Evolutionary conservation across 2,329 filamentous ascomycete genomes (phyloP), one percentile per base, ranked within the genome.

Genomic region (Alternaria brassicae): DNA sequence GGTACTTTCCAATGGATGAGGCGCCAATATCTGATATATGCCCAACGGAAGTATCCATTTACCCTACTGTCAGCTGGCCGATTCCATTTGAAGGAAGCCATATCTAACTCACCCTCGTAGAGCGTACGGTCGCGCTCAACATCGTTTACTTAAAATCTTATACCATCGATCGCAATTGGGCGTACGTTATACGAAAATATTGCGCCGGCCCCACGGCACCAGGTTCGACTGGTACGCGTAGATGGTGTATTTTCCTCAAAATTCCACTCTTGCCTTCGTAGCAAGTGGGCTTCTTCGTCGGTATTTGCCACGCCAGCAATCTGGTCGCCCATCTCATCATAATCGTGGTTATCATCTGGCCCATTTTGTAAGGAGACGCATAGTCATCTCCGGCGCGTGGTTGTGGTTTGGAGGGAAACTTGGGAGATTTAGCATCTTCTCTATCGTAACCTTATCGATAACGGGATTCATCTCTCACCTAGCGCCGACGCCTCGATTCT

Each of bases 81-180:
- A 3, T n/a, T 48, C 73, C 72, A 75, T 42, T 65, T 48, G 40
- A 73, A 76, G 6, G 34, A 44, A 25, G 48, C 23, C 6, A 53
- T 61, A 39, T 62, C 44, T 17, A 54, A 27, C 17, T 50, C 63
- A 19, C 69, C 64, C n/a, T 70, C 67, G 21, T 62, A 66, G 58
- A 75, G 76, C 10, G 55, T 53, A n/a, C 73, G 71, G 34, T 56
- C 60, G 5, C 91, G 82, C 77, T 96, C 92, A 1, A 96, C 91
- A 69, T 96, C 92, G 69, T 96, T 95, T 61, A 95, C 89, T 0
- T 95, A 81, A 17, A 94, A 84, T 73, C 89, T 92, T 61, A 95
- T 85, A 15, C 91, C 92, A 68, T 94, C 89, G 63, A 88, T 90
- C 0, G 63, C 60, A 30, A 61, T 50, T 17, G 81, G 80, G 3